phyloP scores from a whole-genome alignment of 768 basidiomycete species.

The Mycena leptocephala region DNA sequence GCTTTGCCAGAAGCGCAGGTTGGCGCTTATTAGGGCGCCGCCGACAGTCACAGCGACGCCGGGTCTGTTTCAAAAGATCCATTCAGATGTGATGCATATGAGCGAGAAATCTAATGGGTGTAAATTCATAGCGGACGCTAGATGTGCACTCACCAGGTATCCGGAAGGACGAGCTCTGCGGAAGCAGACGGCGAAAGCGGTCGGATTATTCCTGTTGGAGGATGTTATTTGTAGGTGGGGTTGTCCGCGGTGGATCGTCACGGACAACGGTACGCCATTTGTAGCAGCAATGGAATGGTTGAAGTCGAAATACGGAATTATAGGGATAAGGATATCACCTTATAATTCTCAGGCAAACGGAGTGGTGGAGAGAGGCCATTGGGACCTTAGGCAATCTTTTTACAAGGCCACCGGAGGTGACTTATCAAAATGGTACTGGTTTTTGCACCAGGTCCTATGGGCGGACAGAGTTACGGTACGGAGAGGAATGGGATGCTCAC shows the following conservation, averaged over 20 bases:
- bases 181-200: constrained; percentile 35
- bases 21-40: neutral
- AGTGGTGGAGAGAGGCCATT: no score
- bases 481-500: constrained; percentile 34
- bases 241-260: constrained; percentile 49
- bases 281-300: constrained; percentile 42
- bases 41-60: neutral
- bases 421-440: no score
- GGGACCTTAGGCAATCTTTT: no score
- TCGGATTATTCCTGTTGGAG: constrained; percentile 48
- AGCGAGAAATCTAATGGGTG: constrained; percentile 36
- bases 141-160: constrained; percentile 41
- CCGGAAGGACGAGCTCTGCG: constrained; percentile 40
- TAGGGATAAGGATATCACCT: constrained; percentile 56
- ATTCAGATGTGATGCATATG: constrained; percentile 50
- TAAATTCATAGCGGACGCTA: constrained; percentile 44
- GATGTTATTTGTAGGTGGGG: constrained; percentile 57
- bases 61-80: constrained; percentile 36
- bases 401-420: no score
- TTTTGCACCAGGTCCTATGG: no score
- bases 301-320: constrained; percentile 47
- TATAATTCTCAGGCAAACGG: constrained; percentile 64
- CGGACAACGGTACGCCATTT: constrained; percentile 53
- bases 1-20: neutral
- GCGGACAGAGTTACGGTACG: constrained; percentile 38